Evolutionary conservation across 2,329 filamentous ascomycete species (phyloP), one percentile per base, ranked within the genome.

Genomic region (Penicillium hordei): DNA sequence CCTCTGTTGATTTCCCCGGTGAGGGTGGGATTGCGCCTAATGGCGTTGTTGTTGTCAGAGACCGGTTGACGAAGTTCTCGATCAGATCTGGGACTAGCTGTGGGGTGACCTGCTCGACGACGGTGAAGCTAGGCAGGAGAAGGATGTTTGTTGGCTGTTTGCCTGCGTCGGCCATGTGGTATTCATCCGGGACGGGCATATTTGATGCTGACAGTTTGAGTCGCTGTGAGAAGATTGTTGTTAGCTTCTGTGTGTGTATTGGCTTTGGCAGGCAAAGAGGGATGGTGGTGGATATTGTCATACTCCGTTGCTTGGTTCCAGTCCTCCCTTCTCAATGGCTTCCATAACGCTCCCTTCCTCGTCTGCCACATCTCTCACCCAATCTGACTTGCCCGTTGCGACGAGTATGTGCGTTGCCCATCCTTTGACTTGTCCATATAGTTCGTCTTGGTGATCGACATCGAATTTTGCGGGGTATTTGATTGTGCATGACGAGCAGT

Each of bases 301-400:
- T 72, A 79, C 77, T 60, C 77, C 77, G 63, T 79, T 79, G 50
- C 60, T 72, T 17, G 79, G 70, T 58, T 72, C 67, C 36, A 78
- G 40, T 1, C 74, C 76, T 19, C 74, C 73, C 56, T 76, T 77
- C 40, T 77, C 83, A 65, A 93, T 83, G 1, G 89, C 90, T 78
- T 91, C 81, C 90, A 93, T 93, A 33, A 93, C 83, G 71, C 88
- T 91, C 6, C 89, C 89, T 75, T 90, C 88, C 80, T 97, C 94
- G 70, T 97, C 90, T 56, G 85, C 86, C 45, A 96, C 90, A 78
- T 96, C 89, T 59, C 90, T 79, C 70, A 93, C 89, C 94, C 94
- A 99, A 76, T 99, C 94, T 27, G 88, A 84, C 83, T 97, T 96
- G 60, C 92, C 91, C n/a, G 94, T 99, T 25, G 91, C 94, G 17